phyloP scores from a whole-genome alignment of 2,329 filamentous ascomycete species.

The Calonectria henricotiae region DNA sequence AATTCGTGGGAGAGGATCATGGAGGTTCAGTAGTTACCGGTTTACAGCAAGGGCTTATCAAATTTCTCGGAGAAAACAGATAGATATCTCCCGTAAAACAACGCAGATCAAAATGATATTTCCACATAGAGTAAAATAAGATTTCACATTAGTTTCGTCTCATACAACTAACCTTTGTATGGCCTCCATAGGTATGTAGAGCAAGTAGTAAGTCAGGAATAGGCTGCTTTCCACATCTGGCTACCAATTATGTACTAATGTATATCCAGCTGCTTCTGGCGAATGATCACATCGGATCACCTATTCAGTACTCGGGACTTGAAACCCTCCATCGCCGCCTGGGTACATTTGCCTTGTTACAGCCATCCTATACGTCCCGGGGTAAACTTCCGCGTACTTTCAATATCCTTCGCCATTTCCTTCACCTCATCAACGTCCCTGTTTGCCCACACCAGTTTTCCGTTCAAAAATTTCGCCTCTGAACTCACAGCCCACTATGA shows the following conservation, averaged over 20 bases:
- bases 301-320: too few species aligned
- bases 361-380: background rate
- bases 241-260: too few species aligned
- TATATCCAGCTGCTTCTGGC: too few species aligned
- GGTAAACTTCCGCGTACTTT: background rate
- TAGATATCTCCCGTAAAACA: background rate
- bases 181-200: too few species aligned
- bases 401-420: background rate
- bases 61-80: background rate
- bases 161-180: too few species aligned
- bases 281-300: too few species aligned
- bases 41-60: conserved; percentile 1
- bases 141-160: too few species aligned
- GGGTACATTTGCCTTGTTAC: background rate
- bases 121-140: too few species aligned
- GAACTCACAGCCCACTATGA: conserved; percentile 7
- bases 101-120: too few species aligned
- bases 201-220: too few species aligned
- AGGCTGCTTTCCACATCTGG: too few species aligned
- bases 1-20: conserved; percentile 15
- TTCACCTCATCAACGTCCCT: conserved; percentile 26
- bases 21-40: background rate
- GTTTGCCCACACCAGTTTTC: conserved; percentile 25
- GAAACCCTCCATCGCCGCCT: too few species aligned
- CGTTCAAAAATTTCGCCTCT: conserved; percentile 22